These are phyloP conservation scores for Mortierella sp. DNA, from an alignment of 371 early-diverging fungal species.

Conservation along the genomic window DNA sequence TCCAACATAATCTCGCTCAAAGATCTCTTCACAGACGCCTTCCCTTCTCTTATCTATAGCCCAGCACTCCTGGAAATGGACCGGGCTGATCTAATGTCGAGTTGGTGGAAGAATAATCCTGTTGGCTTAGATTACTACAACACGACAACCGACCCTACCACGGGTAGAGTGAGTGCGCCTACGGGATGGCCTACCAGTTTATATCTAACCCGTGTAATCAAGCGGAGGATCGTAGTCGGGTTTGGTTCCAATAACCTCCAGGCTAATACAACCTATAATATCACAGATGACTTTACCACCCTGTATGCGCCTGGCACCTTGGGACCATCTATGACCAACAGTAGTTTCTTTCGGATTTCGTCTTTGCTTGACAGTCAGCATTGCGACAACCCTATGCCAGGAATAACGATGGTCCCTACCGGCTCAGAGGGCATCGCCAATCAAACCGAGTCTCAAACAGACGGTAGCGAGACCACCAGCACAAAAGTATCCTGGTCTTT, in stretches of 20 bases:
- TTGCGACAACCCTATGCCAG: constrained; percentile 33
- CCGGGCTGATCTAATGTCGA: constrained; percentile 20
- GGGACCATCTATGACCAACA: constrained; percentile 37
- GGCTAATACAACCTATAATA: constrained; percentile 39
- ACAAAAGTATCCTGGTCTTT: constrained; percentile 29
- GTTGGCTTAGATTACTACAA: constrained; percentile 54
- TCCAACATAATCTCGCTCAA: constrained; percentile 35
- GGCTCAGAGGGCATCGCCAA: constrained; percentile 22
- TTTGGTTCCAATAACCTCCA: constrained; percentile 33
- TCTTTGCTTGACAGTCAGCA: constrained; percentile 4
- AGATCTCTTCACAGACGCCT: constrained; percentile 32
- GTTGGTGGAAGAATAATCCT: constrained; percentile 35
- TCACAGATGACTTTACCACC: constrained; percentile 42
- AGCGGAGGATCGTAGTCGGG: constrained; percentile 29
- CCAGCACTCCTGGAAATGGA: constrained; percentile 28
- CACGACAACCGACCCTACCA: constrained; percentile 21
- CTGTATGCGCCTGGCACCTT: constrained; percentile 20
- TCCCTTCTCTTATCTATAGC: constrained; percentile 37
- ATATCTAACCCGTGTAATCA: constrained; percentile 25
- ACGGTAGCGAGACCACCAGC: not conserved
- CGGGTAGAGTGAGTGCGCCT: constrained; percentile 15
- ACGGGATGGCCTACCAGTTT: constrained; percentile 52
- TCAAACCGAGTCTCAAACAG: not conserved
- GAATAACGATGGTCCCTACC: constrained; percentile 41
- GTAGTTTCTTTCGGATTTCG: constrained; percentile 22